Evolutionary conservation across 192 early-diverging fungal species (phyloP), one percentile per base, ranked within the genome.

Genomic region (Podila clonocystis): DNA sequence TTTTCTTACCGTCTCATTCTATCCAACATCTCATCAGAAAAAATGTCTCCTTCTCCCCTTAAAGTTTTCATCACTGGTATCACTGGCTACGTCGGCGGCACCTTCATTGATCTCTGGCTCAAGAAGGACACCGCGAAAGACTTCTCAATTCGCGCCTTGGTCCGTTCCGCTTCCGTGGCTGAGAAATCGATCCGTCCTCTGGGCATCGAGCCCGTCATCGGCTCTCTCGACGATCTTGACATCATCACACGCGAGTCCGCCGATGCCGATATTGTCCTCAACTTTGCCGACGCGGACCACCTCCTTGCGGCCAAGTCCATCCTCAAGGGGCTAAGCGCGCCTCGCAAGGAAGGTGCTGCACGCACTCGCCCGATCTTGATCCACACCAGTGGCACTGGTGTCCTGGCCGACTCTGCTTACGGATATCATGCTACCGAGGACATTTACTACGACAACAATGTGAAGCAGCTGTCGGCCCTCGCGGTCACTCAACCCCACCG

Each of bases 331-430:
- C 67, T 80, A 5, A 20, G 41, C 0, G 68, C 59, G 2, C 59
- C 61, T 6, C 71, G 70, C 13, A 60, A 65, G 3, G 19, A 31
- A 33, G 66, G 57, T 0, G 62, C 41, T 17, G 62, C 70, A 1
- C 65, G 77, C 11, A 63, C 58, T 5, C 65, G 77, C 4, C 77
- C 77, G 2, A 80, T 80, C 9, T 33, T 80, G 33, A 80, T 80
- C 52, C 77, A 80, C 30, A 80, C 77, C 24, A 73, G 70, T 9
- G 77, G 77, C 5, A 73, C 77, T 0, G 77, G 77, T 29, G 77
- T 80, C 20, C 57, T 80, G 7, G 30, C 72, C 22, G 77, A 80
- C 24, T 12, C 30, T 17, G 70, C 66, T 15, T 33, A 60, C 8
- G 77, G 77, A 15, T 26, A 19, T 9, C 50, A 64, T 22, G n/a